phyloP scores from a whole-genome alignment of 1,284 basidiomycete genomes.

The Puccinia triticina region DNA sequence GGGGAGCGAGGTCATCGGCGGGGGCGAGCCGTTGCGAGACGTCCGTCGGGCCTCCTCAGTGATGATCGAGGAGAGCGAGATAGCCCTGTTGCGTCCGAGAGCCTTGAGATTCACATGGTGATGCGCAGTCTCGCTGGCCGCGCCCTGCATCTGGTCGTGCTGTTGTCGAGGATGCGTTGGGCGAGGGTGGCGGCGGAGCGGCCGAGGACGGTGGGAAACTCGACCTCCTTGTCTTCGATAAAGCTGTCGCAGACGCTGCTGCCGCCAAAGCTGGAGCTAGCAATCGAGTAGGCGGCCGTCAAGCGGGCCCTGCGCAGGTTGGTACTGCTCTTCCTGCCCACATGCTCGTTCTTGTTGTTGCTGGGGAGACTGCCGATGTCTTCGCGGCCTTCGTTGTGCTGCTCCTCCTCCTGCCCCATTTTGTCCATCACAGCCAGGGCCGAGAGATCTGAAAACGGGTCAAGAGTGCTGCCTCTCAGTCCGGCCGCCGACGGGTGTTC shows the following conservation, averaged over 20 bases:
- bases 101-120: conserved; percentile 15
- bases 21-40: background rate
- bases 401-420: background rate
- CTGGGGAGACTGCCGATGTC: background rate
- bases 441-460: conserved; percentile 17
- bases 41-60: background rate
- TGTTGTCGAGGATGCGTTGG: conserved; percentile 7
- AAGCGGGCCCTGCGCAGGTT: background rate
- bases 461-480: background rate
- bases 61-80: conserved; percentile 27
- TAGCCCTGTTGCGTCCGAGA: conserved; percentile 1
- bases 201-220: conserved; percentile 24
- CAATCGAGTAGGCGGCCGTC: conserved; percentile 14
- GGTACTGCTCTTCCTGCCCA: background rate
- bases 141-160: background rate
- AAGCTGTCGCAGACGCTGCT: conserved; percentile 29
- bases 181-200: background rate
- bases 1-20: background rate
- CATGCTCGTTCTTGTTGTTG: no score
- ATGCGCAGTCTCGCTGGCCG: background rate
- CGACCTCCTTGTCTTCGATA: conserved; percentile 29
- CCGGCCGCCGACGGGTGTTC: background rate
- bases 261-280: background rate
- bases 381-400: background rate
- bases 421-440: background rate